These are phyloP conservation scores for Phytophthora meadii DNA, from an alignment of 352 stramenopile genomes.

Conservation along the genomic window DNA sequence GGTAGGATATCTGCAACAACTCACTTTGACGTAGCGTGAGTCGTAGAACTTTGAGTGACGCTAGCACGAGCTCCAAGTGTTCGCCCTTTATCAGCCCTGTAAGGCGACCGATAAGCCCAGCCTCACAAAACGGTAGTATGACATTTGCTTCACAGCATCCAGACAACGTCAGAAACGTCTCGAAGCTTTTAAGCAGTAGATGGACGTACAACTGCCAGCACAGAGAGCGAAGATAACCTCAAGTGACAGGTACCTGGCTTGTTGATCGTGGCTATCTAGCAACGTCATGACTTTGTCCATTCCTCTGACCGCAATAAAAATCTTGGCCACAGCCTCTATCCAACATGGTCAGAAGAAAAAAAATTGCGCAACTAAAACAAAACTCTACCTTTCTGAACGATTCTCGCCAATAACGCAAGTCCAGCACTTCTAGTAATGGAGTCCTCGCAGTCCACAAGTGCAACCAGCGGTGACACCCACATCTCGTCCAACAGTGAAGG, in stretches of 20 bases:
- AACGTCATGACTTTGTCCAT: slow-evolving; percentile 59
- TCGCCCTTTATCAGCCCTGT: slow-evolving; percentile 40
- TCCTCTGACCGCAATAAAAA: slow-evolving; percentile 59
- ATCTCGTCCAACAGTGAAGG: slow-evolving; percentile 66
- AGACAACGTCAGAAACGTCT: slow-evolving; percentile 4
- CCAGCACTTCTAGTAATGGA: slow-evolving; percentile 51
- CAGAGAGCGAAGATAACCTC: slow-evolving; percentile 66
- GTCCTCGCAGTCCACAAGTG: slow-evolving; percentile 61
- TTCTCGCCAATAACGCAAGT: slow-evolving; percentile 59
- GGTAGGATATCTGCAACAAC: slow-evolving; percentile 5
- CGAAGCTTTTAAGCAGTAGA: no score
- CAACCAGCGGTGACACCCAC: slow-evolving; percentile 71
- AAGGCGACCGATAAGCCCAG: slow-evolving; percentile 51
- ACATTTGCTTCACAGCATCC: slow-evolving; percentile 38
- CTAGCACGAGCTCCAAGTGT: slow-evolving; percentile 42
- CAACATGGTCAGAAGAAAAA: neutral
- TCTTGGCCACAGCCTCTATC: slow-evolving; percentile 46
- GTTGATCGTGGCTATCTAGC: slow-evolving; percentile 35
- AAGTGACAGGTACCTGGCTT: slow-evolving; percentile 53
- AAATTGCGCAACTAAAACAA: neutral
- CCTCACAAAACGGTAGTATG: slow-evolving; percentile 49
- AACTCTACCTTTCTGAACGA: slow-evolving; percentile 50
- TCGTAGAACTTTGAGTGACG: slow-evolving; percentile 61
- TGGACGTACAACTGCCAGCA: slow-evolving; percentile 47
- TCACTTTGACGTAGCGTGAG: slow-evolving; percentile 58